Evolutionary conservation across 202 grass and related monocot species (phyloP).

Genomic region (Hordeum pubiflorum): DNA sequence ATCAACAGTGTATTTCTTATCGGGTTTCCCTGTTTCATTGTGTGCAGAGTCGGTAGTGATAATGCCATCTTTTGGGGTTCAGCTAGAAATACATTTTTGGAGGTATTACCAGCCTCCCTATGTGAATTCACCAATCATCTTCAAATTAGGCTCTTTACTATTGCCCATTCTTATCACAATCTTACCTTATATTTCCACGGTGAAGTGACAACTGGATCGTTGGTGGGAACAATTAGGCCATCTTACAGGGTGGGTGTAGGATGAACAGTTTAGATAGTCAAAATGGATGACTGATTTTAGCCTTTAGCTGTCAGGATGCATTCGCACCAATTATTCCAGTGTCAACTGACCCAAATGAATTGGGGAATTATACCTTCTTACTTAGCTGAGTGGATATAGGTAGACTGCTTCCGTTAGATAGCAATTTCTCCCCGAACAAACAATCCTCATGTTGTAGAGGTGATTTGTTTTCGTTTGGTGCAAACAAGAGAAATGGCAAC

Average conservation of each 20-base stretch:
- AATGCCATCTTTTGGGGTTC: conserved; percentile 82
- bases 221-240: background rate
- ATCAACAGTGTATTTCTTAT: conserved; percentile 2
- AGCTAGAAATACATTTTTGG: conserved; percentile 84
- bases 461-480: background rate
- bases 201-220: background rate
- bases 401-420: background rate
- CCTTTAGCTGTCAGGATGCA: conserved; percentile 3
- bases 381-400: background rate
- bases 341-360: background rate
- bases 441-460: background rate
- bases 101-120: conserved; percentile 39
- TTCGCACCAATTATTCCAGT: conserved; percentile 4
- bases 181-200: background rate
- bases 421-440: background rate
- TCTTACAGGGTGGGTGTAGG: background rate
- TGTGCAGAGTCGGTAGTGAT: conserved; percentile 74
- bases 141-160: background rate
- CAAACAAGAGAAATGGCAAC: background rate
- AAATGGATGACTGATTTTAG: background rate
- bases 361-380: background rate
- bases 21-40: background rate
- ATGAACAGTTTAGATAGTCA: background rate
- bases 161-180: background rate
- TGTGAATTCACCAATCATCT: background rate